Evolutionary conservation across 78 protist genomes (phyloP).

Genomic region (Dictyostelium purpureum): DNA sequence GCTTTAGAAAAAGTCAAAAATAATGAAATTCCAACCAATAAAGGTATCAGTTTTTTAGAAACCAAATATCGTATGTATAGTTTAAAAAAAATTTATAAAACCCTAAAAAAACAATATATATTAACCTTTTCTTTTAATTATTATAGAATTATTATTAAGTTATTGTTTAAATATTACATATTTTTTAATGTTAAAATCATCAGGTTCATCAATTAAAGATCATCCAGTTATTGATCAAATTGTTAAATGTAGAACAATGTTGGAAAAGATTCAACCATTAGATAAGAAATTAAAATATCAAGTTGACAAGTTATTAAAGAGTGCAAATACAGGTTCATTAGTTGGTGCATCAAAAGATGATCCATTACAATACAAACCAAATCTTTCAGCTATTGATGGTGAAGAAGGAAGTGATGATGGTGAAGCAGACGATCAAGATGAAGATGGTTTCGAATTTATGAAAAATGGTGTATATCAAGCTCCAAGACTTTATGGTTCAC

Average conservation of each 20-base stretch:
- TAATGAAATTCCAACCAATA: slow-evolving; percentile 72
- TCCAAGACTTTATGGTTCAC: slow-evolving; percentile 24
- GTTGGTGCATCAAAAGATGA: slow-evolving; percentile 14
- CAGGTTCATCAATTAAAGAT: slow-evolving; percentile 85
- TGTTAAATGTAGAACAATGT: slow-evolving; percentile 79
- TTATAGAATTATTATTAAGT: slow-evolving; percentile 83
- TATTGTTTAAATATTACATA: slow-evolving; percentile 91
- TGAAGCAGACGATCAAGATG: slow-evolving; percentile 6
- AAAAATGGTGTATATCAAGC: slow-evolving; percentile 25
- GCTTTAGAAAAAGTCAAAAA: slow-evolving; percentile 21
- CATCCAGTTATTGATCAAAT: slow-evolving; percentile 93
- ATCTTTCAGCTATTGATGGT: neutral
- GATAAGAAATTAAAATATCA: slow-evolving; percentile 84
- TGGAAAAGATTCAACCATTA: slow-evolving; percentile 88
- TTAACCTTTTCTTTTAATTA: neutral
- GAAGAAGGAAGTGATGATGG: neutral
- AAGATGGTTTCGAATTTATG: neutral
- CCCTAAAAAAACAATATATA: neutral
- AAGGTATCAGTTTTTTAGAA: slow-evolving; percentile 83
- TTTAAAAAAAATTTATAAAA: neutral
- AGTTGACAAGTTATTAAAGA: slow-evolving; percentile 76
- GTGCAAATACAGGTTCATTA: slow-evolving; percentile 69
- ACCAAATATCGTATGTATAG: slow-evolving; percentile 69
- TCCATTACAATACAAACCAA: slow-evolving; percentile 50
- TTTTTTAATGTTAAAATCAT: slow-evolving; percentile 88